Evolutionary conservation across 140 eudicot genomes (phyloP), one percentile per base, ranked within the genome.

Genomic region (Stevia rebaudiana): DNA sequence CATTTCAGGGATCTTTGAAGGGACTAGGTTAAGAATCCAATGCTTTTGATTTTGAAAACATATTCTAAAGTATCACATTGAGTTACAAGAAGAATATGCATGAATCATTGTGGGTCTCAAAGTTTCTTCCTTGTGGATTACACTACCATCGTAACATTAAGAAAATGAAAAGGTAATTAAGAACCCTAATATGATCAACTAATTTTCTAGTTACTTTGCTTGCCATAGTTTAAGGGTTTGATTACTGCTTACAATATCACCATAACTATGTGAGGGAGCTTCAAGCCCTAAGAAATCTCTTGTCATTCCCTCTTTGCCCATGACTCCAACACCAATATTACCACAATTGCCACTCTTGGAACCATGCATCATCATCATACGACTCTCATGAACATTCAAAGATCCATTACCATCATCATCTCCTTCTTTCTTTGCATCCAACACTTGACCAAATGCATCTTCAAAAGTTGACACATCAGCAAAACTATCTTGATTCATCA

Each of bases 261-360:
- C 76, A 25, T 77, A 74, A 16, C 63, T 36, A 57, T 57, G 44
- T 10, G 87, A 73, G 5, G 81, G 73, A 16, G 81, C 74, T 68
- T 77, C 79, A 3, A 85, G 72, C 21, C 95, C 89, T 68, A 86
- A 65, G 65, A 86, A 85, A 64, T 85, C 88, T 58, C 83, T 82
- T 5, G 94, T 85, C 81, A 73, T 76, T 28, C 74, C 87, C 17
- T 81, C 84, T 47, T 69, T 70, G 6, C 61, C 61, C 71, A 33
- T 49, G 31, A 65, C 61, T 41, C 67, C 67, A 40, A 31, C 52
- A 2, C 61, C 61, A 33, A 37, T 9, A 21, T 31, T 61, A 46
- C 50, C 61, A 41, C 19, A 11, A 40, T 44, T 57, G 9, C 49
- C 65, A 61, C 47, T 41, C 16, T 30, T 12, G 33, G 33, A 28